phyloP scores from a whole-genome alignment of 306 rosid species.

The Pyrus betulifolia region DNA sequence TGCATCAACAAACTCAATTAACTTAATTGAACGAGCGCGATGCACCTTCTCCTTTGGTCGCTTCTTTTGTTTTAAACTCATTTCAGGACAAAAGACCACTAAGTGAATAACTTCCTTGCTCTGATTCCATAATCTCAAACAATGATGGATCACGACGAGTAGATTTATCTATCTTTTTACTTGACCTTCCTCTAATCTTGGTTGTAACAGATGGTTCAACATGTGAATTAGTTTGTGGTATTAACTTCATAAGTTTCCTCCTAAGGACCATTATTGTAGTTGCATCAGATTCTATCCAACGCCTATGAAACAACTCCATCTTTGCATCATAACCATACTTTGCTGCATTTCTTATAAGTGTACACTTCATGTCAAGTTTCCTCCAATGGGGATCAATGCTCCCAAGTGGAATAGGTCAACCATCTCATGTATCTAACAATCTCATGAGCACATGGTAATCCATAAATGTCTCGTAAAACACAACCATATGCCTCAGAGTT shows the following conservation, averaged over 20 bases:
- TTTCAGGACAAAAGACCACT: background rate
- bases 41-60: background rate
- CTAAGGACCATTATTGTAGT: background rate
- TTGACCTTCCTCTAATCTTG: background rate
- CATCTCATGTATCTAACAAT: background rate
- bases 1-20: too few species aligned
- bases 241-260: background rate
- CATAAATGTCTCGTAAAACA: background rate
- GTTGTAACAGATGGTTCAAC: background rate
- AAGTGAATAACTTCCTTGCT: background rate
- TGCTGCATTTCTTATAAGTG: background rate
- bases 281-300: background rate
- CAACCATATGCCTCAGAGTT: background rate
- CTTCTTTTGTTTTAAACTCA: background rate
- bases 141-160: background rate
- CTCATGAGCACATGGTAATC: constrained; percentile 5
- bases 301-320: background rate
- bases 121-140: background rate
- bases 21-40: background rate
- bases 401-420: background rate
- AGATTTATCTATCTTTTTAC: too few species aligned
- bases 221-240: background rate
- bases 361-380: background rate
- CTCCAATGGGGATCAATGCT: background rate
- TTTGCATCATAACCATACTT: background rate